Evolutionary conservation across 2,329 filamentous ascomycete species (phyloP).

Genomic region (Nannizziopsis barbatae): DNA sequence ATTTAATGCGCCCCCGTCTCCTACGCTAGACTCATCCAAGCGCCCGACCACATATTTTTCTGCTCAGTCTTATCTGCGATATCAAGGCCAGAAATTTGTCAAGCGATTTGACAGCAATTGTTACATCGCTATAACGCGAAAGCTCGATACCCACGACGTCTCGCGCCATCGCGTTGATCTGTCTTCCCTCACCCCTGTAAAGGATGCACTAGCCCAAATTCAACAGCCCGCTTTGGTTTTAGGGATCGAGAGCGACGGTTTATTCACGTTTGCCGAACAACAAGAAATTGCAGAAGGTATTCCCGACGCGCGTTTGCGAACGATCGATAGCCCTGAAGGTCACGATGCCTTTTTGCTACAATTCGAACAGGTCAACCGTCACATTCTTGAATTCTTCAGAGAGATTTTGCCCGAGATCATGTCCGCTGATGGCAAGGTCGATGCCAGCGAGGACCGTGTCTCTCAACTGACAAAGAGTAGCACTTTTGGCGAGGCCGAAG

Average conservation of each 20-base stretch:
- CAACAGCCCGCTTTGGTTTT: conserved; percentile 82
- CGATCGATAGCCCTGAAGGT: conserved; percentile 86
- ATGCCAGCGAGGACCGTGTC: conserved; percentile 42
- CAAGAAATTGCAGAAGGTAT: conserved; percentile 78
- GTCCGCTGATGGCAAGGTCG: conserved; percentile 45
- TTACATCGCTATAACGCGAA: conserved; percentile 97
- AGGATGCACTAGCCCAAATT: conserved; percentile 67
- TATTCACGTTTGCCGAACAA: conserved; percentile 96
- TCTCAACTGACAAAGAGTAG: conserved; percentile 69
- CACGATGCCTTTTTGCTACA: conserved; percentile 94
- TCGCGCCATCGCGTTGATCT: conserved; percentile 56
- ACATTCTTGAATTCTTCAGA: conserved; percentile 72
- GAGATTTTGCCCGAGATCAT: conserved; percentile 83
- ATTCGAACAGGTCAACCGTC: conserved; percentile 90
- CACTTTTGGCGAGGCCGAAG: conserved; percentile 89
- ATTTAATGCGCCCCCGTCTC: conserved; percentile 35
- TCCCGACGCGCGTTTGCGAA: conserved; percentile 63
- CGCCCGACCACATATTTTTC: conserved; percentile 81
- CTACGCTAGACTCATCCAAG: conserved; percentile 20
- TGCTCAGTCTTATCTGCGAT: conserved; percentile 91
- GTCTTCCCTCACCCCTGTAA: conserved; percentile 42
- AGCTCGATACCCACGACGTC: conserved; percentile 93
- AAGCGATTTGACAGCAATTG: conserved; percentile 96
- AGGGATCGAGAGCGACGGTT: conserved; percentile 87
- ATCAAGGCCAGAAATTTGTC: conserved; percentile 94